Evolutionary conservation across 2,329 filamentous ascomycete species (phyloP).

Genomic region (Beauveria scarabaeidicola): DNA sequence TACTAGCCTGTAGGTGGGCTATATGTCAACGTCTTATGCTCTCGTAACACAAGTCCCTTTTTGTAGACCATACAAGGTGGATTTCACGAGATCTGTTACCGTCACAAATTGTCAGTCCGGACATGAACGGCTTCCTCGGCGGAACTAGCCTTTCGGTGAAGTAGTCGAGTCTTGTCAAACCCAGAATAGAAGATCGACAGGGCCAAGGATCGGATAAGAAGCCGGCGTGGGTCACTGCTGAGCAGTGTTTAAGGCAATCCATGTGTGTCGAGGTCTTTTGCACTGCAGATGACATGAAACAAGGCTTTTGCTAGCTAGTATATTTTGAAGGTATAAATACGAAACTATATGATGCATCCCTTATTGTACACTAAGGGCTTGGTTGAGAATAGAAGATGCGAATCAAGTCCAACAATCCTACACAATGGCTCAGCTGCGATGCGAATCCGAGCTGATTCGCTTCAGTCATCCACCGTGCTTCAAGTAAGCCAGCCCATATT

Average conservation of each 20-base stretch:
- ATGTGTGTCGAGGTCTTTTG: too few species aligned
- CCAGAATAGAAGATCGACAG: too few species aligned
- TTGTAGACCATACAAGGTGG: too few species aligned
- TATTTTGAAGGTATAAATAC: not conserved
- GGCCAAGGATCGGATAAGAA: too few species aligned
- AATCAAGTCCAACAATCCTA: not conserved
- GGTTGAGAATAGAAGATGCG: not conserved
- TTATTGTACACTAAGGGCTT: not conserved
- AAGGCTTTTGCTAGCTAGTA: not conserved
- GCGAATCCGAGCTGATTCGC: not conserved
- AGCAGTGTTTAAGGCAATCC: not conserved
- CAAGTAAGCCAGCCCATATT: not conserved
- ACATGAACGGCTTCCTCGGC: too few species aligned
- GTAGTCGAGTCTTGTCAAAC: too few species aligned
- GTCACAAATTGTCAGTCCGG: too few species aligned
- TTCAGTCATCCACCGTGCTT: not conserved
- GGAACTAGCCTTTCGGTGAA: too few species aligned
- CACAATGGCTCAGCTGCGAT: not conserved
- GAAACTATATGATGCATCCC: constrained; percentile 9
- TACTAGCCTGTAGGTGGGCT: too few species aligned
- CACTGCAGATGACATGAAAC: not conserved
- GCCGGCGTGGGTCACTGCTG: not conserved
- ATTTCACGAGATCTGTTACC: too few species aligned
- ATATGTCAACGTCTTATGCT: too few species aligned
- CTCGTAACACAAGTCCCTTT: too few species aligned